phyloP scores from a whole-genome alignment of 352 stramenopile species.

The Pythium graminicola region DNA sequence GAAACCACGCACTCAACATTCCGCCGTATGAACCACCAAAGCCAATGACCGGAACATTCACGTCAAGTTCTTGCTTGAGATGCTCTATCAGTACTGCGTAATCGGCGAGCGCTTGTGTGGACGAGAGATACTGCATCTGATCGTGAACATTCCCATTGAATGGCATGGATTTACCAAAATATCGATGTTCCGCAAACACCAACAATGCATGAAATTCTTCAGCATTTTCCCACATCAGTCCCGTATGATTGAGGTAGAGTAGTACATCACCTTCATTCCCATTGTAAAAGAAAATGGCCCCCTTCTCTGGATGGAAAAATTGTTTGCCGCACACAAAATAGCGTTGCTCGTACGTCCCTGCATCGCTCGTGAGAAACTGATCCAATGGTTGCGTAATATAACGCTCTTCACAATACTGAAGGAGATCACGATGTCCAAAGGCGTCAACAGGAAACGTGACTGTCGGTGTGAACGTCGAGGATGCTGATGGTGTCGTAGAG shows the following conservation, averaged over 20 bases:
- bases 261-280: conserved; percentile 95
- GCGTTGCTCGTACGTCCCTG: conserved; percentile 69
- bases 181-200: conserved; percentile 97
- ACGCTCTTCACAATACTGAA: conserved; percentile 56
- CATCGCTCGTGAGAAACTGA: conserved; percentile 53
- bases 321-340: conserved; percentile 87
- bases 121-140: conserved; percentile 69
- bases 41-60: conserved; percentile 71
- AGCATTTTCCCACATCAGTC: conserved; percentile 95
- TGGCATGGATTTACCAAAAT: conserved; percentile 91
- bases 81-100: conserved; percentile 64
- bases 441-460: no score
- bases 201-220: conserved; percentile 84
- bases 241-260: conserved; percentile 94
- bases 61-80: conserved; percentile 42
- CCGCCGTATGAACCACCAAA: conserved; percentile 93
- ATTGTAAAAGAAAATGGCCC: conserved; percentile 91
- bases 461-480: no score
- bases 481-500: no score
- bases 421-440: no score
- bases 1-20: conserved; percentile 90
- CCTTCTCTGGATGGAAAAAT: conserved; percentile 48
- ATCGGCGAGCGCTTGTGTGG: conserved; percentile 87
- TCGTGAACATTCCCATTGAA: conserved; percentile 52
- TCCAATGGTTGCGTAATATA: conserved; percentile 73